Percentiles rank a stretch among this genome's conserved stretches.
These are phyloP conservation scores for Leccinum pseudoinsigne DNA, from an alignment of 1,284 basidiomycete genomes.

Conservation along the genomic window DNA sequence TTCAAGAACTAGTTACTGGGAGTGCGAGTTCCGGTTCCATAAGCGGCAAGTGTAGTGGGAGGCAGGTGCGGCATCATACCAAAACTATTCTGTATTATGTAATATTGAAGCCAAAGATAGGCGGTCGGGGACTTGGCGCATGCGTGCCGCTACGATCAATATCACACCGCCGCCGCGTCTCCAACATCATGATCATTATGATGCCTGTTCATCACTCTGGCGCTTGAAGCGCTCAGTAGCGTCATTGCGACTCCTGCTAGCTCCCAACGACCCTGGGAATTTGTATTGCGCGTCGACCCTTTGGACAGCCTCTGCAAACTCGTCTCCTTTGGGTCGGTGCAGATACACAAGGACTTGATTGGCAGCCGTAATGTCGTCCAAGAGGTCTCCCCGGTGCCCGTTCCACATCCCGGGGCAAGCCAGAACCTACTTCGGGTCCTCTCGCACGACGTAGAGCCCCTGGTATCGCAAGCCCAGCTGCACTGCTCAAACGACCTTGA, in stretches of 20 bases:
- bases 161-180: not conserved
- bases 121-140: too few species aligned
- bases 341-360: conserved; percentile 25
- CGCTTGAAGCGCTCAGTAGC: too few species aligned
- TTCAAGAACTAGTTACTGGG: too few species aligned
- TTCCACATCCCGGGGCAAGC: conserved; percentile 7
- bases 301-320: conserved; percentile 15
- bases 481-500: conserved; percentile 29
- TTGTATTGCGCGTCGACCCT: conserved; percentile 21
- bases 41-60: too few species aligned
- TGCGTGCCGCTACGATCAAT: not conserved
- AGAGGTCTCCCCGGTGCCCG: conserved; percentile 15
- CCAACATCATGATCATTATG: too few species aligned
- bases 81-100: too few species aligned
- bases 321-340: conserved; percentile 21
- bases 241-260: too few species aligned
- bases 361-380: conserved; percentile 12
- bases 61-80: too few species aligned
- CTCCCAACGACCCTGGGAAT: conserved; percentile 21
- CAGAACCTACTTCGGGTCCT: conserved; percentile 19
- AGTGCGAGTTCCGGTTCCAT: too few species aligned
- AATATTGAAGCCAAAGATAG: too few species aligned
- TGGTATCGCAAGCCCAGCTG: conserved; percentile 23
- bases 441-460: conserved; percentile 21
- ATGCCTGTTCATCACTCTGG: too few species aligned